phyloP scores from a whole-genome alignment of 192 early-diverging fungal species.

The Obelidium mucronatum region DNA sequence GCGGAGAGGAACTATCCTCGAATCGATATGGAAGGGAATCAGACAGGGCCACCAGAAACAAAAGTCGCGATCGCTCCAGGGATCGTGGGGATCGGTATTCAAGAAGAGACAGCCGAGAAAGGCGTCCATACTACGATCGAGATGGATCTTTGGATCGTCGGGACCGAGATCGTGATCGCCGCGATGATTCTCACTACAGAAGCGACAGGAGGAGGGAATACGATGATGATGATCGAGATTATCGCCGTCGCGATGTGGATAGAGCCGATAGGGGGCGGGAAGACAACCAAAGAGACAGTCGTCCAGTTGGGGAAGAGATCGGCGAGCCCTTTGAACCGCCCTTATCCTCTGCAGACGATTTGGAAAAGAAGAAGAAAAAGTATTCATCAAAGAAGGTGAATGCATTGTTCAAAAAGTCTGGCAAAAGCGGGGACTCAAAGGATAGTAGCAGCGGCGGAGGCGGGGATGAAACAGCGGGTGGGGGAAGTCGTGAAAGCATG shows the following conservation, averaged over 20 bases:
- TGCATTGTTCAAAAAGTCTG: constrained; percentile 57
- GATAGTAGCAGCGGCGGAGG: not conserved
- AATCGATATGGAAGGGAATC: not conserved
- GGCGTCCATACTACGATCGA: not conserved
- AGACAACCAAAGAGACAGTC: not conserved
- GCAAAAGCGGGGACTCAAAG: not conserved
- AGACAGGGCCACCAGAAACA: not conserved
- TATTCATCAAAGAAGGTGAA: constrained; percentile 59
- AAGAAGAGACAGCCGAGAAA: not conserved
- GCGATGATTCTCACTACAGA: not conserved
- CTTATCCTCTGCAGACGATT: not conserved
- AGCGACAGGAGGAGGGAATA: not conserved
- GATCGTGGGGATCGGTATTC: constrained; percentile 24
- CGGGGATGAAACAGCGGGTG: not conserved
- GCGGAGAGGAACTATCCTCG: not conserved
- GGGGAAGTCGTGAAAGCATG: constrained; percentile 43
- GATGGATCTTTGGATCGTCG: not conserved
- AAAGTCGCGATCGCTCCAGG: not conserved
- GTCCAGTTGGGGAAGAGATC: not conserved
- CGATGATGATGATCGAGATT: not conserved
- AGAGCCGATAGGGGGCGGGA: constrained; percentile 10
- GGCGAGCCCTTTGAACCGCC: not conserved
- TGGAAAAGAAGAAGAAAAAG: constrained; percentile 49
- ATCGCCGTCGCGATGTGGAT: not conserved
- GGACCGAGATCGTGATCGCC: constrained; percentile 7